Evolutionary conservation across 2,329 filamentous ascomycete species (phyloP).

Genomic region (Phaeoacremonium minimum): DNA sequence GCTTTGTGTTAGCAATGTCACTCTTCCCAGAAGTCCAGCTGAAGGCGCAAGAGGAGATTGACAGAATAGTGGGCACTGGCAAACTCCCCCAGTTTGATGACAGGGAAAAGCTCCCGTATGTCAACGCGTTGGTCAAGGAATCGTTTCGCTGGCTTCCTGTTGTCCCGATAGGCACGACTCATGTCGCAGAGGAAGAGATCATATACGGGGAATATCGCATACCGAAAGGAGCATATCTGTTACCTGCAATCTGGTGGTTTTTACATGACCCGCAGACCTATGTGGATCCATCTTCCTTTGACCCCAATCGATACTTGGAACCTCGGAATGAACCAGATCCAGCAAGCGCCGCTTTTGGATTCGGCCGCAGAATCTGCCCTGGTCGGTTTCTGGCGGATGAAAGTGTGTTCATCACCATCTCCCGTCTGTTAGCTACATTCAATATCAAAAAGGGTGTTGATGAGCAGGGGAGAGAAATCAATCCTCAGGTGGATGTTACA

Average conservation of each 20-base stretch:
- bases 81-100: conserved; percentile 21
- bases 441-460: conserved; percentile 30
- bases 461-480: conserved; percentile 26
- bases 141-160: conserved; percentile 23
- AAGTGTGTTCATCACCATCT: conserved; percentile 13
- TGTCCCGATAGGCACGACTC: conserved; percentile 29
- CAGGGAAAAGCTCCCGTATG: conserved; percentile 20
- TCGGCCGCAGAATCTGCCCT: conserved; percentile 9
- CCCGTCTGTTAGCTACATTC: conserved; percentile 35
- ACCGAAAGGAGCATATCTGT: conserved; percentile 19
- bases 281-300: conserved; percentile 7
- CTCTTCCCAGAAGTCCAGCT: conserved; percentile 38
- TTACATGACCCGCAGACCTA: conserved; percentile 9
- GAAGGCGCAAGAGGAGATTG: conserved; percentile 12
- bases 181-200: conserved; percentile 27
- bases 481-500: conserved; percentile 9
- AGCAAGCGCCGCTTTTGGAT: conserved; percentile 8
- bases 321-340: conserved; percentile 5
- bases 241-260: conserved; percentile 17
- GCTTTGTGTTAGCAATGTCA: conserved; percentile 43
- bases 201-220: conserved; percentile 18
- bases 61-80: conserved; percentile 17
- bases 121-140: conserved; percentile 24
- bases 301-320: conserved; percentile 12
- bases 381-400: conserved; percentile 10